Conservation (phyloP, 495 filamentous ascomycete genomes). For the Aspergillus diversus region DNA sequence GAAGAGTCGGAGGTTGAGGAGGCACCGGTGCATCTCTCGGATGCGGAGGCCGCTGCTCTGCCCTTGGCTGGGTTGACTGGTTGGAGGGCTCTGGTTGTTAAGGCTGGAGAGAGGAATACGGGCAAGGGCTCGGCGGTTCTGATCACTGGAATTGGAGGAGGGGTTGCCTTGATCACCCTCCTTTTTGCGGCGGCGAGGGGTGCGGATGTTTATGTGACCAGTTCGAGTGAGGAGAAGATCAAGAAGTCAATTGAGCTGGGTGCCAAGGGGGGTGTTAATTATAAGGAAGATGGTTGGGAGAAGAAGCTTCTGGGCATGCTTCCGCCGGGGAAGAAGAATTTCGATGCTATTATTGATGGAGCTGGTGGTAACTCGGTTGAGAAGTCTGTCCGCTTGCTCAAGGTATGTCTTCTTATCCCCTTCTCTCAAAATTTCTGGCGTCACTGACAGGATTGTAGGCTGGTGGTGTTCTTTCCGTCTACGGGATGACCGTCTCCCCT, state of each 20-base stretch:
- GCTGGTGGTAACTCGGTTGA: slow-evolving; percentile 74
- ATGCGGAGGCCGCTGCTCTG: slow-evolving; percentile 76
- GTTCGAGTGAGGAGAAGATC: slow-evolving; percentile 66
- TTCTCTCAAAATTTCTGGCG: background rate
- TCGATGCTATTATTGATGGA: slow-evolving; percentile 77
- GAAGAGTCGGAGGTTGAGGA: slow-evolving; percentile 72
- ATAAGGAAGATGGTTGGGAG: slow-evolving; percentile 69
- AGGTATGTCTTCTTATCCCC: slow-evolving; percentile 38
- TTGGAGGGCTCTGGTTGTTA: slow-evolving; percentile 80
- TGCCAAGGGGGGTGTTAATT: slow-evolving; percentile 69
- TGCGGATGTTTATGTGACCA: slow-evolving; percentile 70
- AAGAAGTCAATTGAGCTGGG: slow-evolving; percentile 64
- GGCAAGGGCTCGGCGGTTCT: slow-evolving; percentile 64
- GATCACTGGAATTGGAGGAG: slow-evolving; percentile 79
- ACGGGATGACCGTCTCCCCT: slow-evolving; percentile 79
- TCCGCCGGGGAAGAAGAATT: slow-evolving; percentile 56
- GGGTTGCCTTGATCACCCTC: slow-evolving; percentile 72
- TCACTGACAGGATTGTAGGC: slow-evolving; percentile 30
- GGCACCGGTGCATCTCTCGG: slow-evolving; percentile 69
- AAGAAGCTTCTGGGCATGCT: slow-evolving; percentile 61
- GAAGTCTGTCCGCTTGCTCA: slow-evolving; percentile 59
- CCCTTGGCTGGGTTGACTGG: slow-evolving; percentile 84
- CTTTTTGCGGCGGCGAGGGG: slow-evolving; percentile 70
- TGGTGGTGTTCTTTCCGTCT: slow-evolving; percentile 70
- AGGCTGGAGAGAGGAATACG: slow-evolving; percentile 60